Evolutionary conservation across 225 moss, liverwort and hornwort genomes (phyloP).

Genomic region (Antitrichia curtipendula): DNA sequence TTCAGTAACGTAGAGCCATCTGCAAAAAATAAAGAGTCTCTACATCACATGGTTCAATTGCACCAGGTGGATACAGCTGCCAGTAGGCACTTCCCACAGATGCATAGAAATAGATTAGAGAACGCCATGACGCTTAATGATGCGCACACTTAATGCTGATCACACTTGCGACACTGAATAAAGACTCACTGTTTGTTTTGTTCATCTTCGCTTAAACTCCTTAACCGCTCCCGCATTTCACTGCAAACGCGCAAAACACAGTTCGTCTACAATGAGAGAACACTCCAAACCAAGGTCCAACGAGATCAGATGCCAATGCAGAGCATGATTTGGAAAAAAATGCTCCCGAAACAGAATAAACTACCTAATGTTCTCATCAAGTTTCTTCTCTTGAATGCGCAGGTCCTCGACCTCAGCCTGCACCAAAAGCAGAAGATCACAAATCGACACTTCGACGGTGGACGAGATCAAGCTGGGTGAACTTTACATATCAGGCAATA

Average conservation of each 20-base stretch:
- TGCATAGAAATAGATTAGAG: not conserved
- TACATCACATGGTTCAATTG: not conserved
- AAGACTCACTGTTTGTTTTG: conserved; percentile 57
- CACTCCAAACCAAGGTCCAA: not conserved
- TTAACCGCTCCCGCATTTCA: conserved; percentile 61
- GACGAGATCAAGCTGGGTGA: not conserved
- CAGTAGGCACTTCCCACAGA: not conserved
- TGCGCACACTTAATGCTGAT: not conserved
- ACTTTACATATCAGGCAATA: too few species aligned
- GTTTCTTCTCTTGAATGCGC: conserved; percentile 36
- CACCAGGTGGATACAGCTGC: not conserved
- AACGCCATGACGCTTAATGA: not conserved
- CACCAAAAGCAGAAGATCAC: not conserved
- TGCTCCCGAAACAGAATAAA: not conserved
- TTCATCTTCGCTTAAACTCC: conserved; percentile 56
- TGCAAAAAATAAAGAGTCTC: not conserved
- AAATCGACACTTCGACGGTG: too few species aligned
- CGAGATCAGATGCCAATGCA: not conserved
- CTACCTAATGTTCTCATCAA: conserved; percentile 67
- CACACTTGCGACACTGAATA: not conserved
- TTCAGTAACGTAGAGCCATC: conserved; percentile 83
- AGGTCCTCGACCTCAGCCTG: conserved; percentile 71
- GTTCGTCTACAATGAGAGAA: not conserved
- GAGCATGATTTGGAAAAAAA: not conserved
- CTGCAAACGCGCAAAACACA: not conserved